Base-by-base conservation (phyloP, 2,329 filamentous ascomycete species). In the Colletotrichum australisinense region DNA sequence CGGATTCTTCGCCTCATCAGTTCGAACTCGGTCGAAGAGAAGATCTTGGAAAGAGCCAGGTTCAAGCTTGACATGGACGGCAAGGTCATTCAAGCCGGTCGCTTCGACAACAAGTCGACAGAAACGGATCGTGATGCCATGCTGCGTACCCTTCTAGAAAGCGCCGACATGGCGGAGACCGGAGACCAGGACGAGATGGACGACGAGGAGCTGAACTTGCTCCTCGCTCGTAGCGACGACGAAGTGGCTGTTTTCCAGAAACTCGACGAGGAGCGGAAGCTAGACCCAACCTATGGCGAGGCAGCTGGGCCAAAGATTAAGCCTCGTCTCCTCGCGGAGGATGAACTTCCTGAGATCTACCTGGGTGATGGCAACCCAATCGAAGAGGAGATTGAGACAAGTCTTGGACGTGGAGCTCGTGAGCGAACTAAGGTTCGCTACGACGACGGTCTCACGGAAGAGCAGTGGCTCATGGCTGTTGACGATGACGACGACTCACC, bases 41-140 rank as follows among this genome's bases (percentile, higher is more conserved):
- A 98, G 88, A 99, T 99, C 81, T 87, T 99, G 65, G 97, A 98
- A 83, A 93, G 96, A 81, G 97, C 97, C 3, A 93, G 98, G 77
- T 99, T 93, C 90, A 99, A 99, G 89, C 90, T 99, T 76, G 96
- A 98, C 83, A 98, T 99, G 93, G 97, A 99, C 80, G 96, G 97
- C 86, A 99, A 99, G 84, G 95, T 99, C 81, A 99, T 99, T 78
- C 97, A 99, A 82, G 97, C 97, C 73, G 97, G 97, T 91, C 97
- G 97, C 81, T 99, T 99, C 86, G 97, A 99, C 78, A 98, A 99
- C 86, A 99, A 98, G 81, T 99, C 97, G 1, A 98, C 97, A 0
- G 97, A 98, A 82, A 97, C 97, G 67, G 97, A 99, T 84, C 94
- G 97, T 88, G 97, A 99, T 80, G 96, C 97, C 56, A 96, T 99